These are phyloP conservation scores for Magnolia officinalis DNA, from an alignment of 164 flowering plant species.

Conservation along the genomic window DNA sequence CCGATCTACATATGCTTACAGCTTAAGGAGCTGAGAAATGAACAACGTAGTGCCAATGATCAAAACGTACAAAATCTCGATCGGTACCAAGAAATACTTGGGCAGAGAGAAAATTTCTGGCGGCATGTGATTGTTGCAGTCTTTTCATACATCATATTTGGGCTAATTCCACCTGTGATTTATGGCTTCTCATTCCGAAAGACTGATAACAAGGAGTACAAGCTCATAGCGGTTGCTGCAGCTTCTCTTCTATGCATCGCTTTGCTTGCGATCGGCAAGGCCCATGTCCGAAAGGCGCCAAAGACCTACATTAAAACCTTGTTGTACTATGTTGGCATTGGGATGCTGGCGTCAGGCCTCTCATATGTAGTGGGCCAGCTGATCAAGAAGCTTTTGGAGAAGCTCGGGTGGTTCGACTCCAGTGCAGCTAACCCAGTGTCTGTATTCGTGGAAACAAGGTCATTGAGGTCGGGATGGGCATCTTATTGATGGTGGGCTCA, in stretches of 20 bases:
- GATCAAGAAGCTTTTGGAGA: conserved; percentile 26
- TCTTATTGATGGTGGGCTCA: conserved; percentile 7
- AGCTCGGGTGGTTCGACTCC: conserved; percentile 21
- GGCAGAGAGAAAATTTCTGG: conserved; percentile 41
- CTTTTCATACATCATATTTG: conserved; percentile 53
- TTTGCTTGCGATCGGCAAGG: conserved; percentile 42
- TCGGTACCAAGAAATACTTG: conserved; percentile 52
- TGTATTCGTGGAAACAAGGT: background rate
- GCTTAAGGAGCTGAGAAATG: conserved; percentile 57
- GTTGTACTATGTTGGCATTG: conserved; percentile 22
- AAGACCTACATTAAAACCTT: conserved; percentile 30
- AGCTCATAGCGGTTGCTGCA: conserved; percentile 36
- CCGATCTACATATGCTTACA: conserved; percentile 18
- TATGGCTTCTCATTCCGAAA: conserved; percentile 48
- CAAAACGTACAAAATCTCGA: conserved; percentile 19
- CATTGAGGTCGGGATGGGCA: conserved; percentile 9
- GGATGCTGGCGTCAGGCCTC: conserved; percentile 31
- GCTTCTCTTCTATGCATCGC: conserved; percentile 43
- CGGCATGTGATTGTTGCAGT: conserved; percentile 49
- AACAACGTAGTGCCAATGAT: conserved; percentile 17
- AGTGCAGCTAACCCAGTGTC: background rate
- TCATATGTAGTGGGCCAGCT: conserved; percentile 30
- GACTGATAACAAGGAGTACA: conserved; percentile 35
- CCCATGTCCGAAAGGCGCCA: conserved; percentile 18
- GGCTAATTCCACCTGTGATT: conserved; percentile 41